phyloP scores from a whole-genome alignment of 768 basidiomycete species.

The Phylloporus sp. region DNA sequence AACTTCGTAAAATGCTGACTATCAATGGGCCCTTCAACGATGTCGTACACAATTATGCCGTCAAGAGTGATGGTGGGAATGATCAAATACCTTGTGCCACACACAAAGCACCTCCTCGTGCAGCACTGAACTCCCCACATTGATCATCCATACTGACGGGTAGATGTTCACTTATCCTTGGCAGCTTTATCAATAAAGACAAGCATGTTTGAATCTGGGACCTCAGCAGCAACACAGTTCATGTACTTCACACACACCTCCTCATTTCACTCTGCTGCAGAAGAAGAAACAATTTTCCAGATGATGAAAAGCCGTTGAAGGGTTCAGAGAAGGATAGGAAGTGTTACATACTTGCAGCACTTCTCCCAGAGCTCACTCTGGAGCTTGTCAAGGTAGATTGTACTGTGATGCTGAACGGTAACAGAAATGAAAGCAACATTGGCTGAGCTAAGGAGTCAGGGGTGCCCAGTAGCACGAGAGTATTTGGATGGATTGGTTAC shows the following conservation, averaged over 20 bases:
- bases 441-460: neutral
- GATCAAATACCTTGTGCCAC: constrained; percentile 8
- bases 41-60: constrained; percentile 17
- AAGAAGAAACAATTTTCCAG: constrained; percentile 9
- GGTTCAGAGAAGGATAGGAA: neutral
- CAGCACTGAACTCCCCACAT: neutral
- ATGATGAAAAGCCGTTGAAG: constrained; percentile 4
- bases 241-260: neutral
- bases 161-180: constrained; percentile 7
- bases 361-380: constrained; percentile 2
- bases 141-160: neutral
- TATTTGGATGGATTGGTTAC: neutral
- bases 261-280: constrained; percentile 14
- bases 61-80: constrained; percentile 17
- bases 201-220: constrained; percentile 16
- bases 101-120: constrained; percentile 8
- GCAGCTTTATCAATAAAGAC: constrained; percentile 19
- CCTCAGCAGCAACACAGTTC: constrained; percentile 6
- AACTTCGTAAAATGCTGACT: constrained; percentile 2
- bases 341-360: neutral
- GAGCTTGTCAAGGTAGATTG: constrained; percentile 10
- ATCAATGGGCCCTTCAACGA: constrained; percentile 15
- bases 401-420: neutral
- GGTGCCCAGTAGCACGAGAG: neutral
- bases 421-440: neutral